phyloP scores from a whole-genome alignment of 192 early-diverging fungal genomes.

The Spizellomyces sp. region DNA sequence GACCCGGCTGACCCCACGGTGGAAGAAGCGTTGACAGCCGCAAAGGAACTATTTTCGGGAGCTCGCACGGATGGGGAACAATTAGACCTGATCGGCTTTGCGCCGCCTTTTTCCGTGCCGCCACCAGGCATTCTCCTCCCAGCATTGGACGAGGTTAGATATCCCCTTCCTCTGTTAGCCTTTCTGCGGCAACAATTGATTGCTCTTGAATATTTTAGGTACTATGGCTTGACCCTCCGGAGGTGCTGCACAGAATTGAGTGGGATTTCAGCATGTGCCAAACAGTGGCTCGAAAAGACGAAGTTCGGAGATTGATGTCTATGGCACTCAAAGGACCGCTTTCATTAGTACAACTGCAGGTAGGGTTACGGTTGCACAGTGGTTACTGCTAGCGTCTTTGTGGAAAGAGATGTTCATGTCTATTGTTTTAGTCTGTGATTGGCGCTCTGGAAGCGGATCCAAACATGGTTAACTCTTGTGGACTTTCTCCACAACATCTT shows the following conservation, averaged over 20 bases:
- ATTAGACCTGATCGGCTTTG: too few species aligned
- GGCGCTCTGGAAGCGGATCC: not conserved
- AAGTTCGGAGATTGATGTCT: slow-evolving; percentile 2
- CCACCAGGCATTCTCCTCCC: too few species aligned
- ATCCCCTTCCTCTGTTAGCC: too few species aligned
- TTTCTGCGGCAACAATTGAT: too few species aligned
- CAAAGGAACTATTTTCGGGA: slow-evolving; percentile 9
- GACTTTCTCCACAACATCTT: slow-evolving; percentile 31
- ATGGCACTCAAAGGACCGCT: slow-evolving; percentile 23
- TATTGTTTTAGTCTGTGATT: too few species aligned
- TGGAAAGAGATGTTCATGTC: too few species aligned
- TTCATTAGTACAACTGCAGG: slow-evolving; percentile 17
- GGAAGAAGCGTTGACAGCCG: slow-evolving; percentile 15
- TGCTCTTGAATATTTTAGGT: not conserved
- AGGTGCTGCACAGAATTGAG: slow-evolving; percentile 6
- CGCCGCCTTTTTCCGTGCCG: too few species aligned
- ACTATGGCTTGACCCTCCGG: slow-evolving; percentile 12
- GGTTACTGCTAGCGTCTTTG: not conserved
- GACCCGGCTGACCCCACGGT: slow-evolving; percentile 6
- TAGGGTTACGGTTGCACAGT: not conserved
- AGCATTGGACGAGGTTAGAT: too few species aligned
- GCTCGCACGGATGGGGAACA: too few species aligned
- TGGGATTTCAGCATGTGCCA: slow-evolving; percentile 17
- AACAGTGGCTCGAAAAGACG: not conserved
- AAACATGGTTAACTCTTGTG: slow-evolving; percentile 1